Percentiles rank a stretch among this genome's conserved stretches.
Evolutionary conservation across 106 monocot genomes (phyloP).

Genomic region (Hemerocallis citrina): DNA sequence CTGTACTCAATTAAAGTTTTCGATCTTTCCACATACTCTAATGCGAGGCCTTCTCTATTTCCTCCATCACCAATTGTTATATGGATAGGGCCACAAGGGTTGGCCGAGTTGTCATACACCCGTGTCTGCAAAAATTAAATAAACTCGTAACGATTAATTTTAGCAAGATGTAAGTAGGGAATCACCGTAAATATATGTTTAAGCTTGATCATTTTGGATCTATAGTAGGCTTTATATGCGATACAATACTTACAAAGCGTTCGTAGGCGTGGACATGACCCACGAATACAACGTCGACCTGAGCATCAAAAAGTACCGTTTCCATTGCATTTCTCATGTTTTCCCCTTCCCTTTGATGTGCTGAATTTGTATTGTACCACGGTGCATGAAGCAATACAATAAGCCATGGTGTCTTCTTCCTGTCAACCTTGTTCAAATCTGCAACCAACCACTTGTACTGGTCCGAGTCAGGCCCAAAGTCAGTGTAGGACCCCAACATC

Average conservation of each 20-base stretch:
- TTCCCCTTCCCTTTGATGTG: constrained; percentile 84
- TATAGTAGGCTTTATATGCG: too few species aligned
- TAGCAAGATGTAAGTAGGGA: too few species aligned
- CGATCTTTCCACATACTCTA: constrained; percentile 27
- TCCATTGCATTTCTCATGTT: constrained; percentile 70
- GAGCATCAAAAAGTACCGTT: constrained; percentile 33
- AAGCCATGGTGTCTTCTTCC: constrained; percentile 56
- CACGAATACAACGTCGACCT: constrained; percentile 64
- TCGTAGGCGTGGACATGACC: constrained; percentile 92
- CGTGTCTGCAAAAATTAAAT: constrained; percentile 29
- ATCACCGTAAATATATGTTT: too few species aligned
- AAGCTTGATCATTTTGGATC: too few species aligned
- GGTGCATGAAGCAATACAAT: constrained; percentile 71
- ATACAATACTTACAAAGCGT: constrained; percentile 84
- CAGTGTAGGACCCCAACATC: constrained; percentile 77
- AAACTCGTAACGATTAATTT: too few species aligned
- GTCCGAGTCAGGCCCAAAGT: constrained; percentile 24
- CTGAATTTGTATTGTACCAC: constrained; percentile 82
- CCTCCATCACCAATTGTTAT: constrained; percentile 79
- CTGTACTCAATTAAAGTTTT: not conserved
- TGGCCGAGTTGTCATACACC: constrained; percentile 39
- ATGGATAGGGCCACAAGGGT: constrained; percentile 64
- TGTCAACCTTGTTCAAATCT: constrained; percentile 51
- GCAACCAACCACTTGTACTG: constrained; percentile 65
- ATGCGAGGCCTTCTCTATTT: constrained; percentile 78